Percentiles rank a stretch among this genome's conserved stretches.
Conservation (phyloP, 2,329 filamentous ascomycete species). For the Acarospora socialis region DNA sequence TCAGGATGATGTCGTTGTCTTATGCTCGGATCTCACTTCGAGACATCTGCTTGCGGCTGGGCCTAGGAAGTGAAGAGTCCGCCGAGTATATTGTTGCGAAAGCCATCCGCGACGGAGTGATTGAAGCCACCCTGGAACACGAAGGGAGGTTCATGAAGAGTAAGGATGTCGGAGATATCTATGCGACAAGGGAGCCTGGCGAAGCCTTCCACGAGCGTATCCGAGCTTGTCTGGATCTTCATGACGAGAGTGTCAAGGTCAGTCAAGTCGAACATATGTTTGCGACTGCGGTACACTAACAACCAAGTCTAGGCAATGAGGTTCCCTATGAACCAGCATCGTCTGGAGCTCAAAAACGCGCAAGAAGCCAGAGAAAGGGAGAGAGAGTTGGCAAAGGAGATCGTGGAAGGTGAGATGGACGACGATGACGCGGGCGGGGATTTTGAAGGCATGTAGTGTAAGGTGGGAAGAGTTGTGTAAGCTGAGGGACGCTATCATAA, state of each 20-base stretch:
- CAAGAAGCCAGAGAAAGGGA: conserved; percentile 96
- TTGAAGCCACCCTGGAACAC: conserved; percentile 85
- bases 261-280: conserved; percentile 15
- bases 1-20: conserved; percentile 96
- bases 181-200: conserved; percentile 85
- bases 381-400: conserved; percentile 95
- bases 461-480: not conserved
- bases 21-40: conserved; percentile 95
- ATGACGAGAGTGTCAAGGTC: conserved; percentile 98
- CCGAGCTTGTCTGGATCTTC: conserved; percentile 72
- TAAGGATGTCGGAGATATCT: conserved; percentile 90
- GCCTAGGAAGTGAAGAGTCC: conserved; percentile 88
- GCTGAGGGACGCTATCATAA: no score
- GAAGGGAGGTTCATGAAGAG: conserved; percentile 98
- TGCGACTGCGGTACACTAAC: conserved; percentile 17
- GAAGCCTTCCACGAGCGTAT: conserved; percentile 98
- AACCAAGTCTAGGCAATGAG: conserved; percentile 64
- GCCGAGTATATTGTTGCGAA: conserved; percentile 99
- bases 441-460: conserved; percentile 77
- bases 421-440: conserved; percentile 92
- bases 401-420: conserved; percentile 91
- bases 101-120: conserved; percentile 92
- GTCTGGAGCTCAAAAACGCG: conserved; percentile 91
- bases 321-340: conserved; percentile 98
- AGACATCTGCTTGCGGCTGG: conserved; percentile 91